Base-by-base conservation (phyloP, 75 land plant genomes). In the Selaginella moellendorffii region DNA sequence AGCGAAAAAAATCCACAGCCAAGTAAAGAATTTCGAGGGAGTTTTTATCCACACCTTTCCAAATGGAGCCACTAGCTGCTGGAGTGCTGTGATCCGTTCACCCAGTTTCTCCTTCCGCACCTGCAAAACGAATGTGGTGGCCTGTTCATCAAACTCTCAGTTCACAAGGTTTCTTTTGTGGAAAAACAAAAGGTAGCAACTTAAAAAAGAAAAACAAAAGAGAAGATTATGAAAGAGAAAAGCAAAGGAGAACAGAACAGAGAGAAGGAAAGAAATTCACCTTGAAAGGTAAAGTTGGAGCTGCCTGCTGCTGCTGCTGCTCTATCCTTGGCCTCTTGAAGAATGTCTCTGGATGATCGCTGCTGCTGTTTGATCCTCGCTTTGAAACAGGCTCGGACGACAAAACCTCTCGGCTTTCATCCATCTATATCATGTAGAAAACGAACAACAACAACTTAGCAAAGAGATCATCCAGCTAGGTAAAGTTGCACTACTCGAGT, bases 61-160 rank as follows among this genome's bases (percentile, higher is more conserved):
- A 51, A 63, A 82, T 23, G 85, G 85, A 27, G 82, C 79, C 0
- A 82, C 85, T 23, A 82, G 79, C 65, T 82, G 82, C 52, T 82
- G 85, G 72, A 82, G 68, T 30, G 79, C 78, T 0, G 74, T 64
- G 30, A 82, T 82, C 60, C 81, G 36, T 27, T 79, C 82, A 0
- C 85, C 79, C 2, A 82, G 71, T 67, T 76, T 82, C 79, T 82
- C 82, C 29, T 79, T 82, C 54, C 83, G 83, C 67, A 84, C 86
- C 86, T 84, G 71, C 22, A 14, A 19, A 42, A 51, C 46, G 46
- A 36, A 36, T 36, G 46, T 36, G 46, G 46, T 36, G 5, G 46
- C 46, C 46, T 36, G 46, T 36, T 5, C 46, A 36, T 36, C 46
- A 36, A 36, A 14, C 46, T 36, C 46, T 36, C 46, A 36, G 46